These are phyloP conservation scores for Elsinoe perseae DNA, from an alignment of 2,329 filamentous ascomycete species.

Conservation along the genomic window DNA sequence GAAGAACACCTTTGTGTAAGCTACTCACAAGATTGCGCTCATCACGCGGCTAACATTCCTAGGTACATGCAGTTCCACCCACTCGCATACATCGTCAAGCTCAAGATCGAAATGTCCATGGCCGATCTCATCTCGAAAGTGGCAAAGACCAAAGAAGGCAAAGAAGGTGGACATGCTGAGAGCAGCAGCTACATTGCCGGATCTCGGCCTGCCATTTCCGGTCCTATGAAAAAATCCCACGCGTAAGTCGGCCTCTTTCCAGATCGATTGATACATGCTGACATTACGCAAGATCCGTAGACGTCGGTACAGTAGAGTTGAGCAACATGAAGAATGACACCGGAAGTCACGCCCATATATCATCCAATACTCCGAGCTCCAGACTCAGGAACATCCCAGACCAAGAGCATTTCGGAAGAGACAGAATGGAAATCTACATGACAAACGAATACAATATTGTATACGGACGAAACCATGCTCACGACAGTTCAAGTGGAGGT, in stretches of 20 bases:
- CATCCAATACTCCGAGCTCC: background rate
- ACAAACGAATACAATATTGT: constrained; percentile 12
- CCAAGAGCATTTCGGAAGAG: constrained; percentile 5
- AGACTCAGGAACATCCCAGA: constrained; percentile 13
- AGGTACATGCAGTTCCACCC: constrained; percentile 46
- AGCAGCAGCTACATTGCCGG: constrained; percentile 9
- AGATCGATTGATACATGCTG: background rate
- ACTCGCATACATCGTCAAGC: constrained; percentile 43
- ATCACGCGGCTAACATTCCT: background rate
- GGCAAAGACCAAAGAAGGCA: constrained; percentile 20
- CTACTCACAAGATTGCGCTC: background rate
- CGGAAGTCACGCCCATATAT: background rate
- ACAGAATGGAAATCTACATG: constrained; percentile 11
- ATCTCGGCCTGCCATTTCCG: background rate
- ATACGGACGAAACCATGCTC: constrained; percentile 1
- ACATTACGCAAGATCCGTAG: background rate
- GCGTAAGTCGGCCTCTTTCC: background rate
- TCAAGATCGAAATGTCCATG: constrained; percentile 48
- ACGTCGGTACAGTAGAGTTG: constrained; percentile 1
- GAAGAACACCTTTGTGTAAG: constrained; percentile 39
- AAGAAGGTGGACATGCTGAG: constrained; percentile 1
- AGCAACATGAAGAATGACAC: background rate
- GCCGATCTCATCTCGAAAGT: constrained; percentile 43
- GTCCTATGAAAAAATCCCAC: background rate
- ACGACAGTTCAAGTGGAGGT: background rate